phyloP scores from a whole-genome alignment of 768 basidiomycete genomes.

The Clavaria fumosa region DNA sequence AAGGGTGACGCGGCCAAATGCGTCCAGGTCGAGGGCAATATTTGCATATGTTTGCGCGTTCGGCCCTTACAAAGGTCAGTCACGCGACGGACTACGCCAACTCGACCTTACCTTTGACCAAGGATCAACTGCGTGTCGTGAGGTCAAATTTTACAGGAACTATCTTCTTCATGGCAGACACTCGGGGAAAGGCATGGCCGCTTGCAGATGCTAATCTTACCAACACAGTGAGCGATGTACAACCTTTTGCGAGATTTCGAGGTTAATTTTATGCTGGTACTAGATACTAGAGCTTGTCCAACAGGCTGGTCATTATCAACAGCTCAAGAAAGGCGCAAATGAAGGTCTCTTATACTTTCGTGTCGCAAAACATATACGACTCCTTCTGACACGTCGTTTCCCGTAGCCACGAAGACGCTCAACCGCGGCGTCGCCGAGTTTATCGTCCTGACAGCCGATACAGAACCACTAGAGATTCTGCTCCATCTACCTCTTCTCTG shows the following conservation, averaged over 20 bases:
- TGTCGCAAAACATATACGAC: too few relatives aligned
- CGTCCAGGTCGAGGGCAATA: conserved; percentile 4
- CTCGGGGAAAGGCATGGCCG: conserved; percentile 76
- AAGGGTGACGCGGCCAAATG: neutral
- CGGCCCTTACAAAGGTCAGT: neutral
- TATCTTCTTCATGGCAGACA: conserved; percentile 40
- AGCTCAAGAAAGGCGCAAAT: conserved; percentile 97
- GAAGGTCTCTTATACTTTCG: too few relatives aligned
- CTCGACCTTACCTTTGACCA: conserved; percentile 32
- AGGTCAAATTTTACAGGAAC: conserved; percentile 12
- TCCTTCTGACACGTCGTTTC: too few relatives aligned
- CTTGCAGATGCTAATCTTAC: conserved; percentile 75
- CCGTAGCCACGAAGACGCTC: conserved; percentile 84
- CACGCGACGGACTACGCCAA: neutral
- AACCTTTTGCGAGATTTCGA: too few relatives aligned
- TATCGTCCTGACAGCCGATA: conserved; percentile 91
- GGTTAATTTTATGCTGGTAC: conserved; percentile 1
- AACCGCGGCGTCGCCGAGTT: conserved; percentile 98
- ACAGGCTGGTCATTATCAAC: conserved; percentile 94
- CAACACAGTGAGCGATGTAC: conserved; percentile 59
- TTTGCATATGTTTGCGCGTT: conserved; percentile 7
- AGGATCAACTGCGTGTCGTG: conserved; percentile 87
- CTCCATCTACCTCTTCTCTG: conserved; percentile 94
- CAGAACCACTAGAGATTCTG: conserved; percentile 94
- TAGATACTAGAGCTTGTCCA: conserved; percentile 94